Conservation (phyloP, 164 flowering plant species). For the Aristolochia fimbriata region DNA sequence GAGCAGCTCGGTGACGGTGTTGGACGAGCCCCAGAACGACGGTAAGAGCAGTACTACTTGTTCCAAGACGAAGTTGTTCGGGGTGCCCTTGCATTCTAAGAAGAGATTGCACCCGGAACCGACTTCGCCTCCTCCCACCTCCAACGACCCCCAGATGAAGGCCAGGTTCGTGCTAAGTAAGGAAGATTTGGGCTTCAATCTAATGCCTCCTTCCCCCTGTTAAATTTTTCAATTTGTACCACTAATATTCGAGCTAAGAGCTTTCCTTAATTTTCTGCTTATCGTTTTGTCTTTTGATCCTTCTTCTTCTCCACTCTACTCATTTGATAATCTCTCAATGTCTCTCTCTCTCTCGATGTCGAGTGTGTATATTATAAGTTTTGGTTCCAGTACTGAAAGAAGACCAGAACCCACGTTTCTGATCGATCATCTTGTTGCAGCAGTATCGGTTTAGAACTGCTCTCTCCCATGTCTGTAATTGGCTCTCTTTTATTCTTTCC, state of each 20-base stretch:
- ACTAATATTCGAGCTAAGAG: slow-evolving; percentile 1
- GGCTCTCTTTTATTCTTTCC: background rate
- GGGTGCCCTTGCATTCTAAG: slow-evolving; percentile 69
- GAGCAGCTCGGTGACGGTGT: slow-evolving; percentile 26
- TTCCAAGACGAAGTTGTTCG: slow-evolving; percentile 59
- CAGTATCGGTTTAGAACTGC: no score
- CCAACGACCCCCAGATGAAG: slow-evolving; percentile 31
- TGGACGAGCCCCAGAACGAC: slow-evolving; percentile 26
- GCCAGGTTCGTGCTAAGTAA: slow-evolving; percentile 43
- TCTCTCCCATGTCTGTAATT: background rate
- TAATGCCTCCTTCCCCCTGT: slow-evolving; percentile 72
- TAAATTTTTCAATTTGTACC: slow-evolving; percentile 10
- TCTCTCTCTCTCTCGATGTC: no score
- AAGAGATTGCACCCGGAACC: slow-evolving; percentile 76
- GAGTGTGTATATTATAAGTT: background rate
- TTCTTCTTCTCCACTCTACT: slow-evolving; percentile 8
- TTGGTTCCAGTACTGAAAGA: slow-evolving; percentile 4
- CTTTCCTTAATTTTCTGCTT: no score
- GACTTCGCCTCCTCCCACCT: slow-evolving; percentile 7
- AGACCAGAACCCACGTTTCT: no score
- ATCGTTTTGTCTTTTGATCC: background rate
- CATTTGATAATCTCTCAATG: background rate
- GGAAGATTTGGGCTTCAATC: slow-evolving; percentile 77
- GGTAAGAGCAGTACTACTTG: background rate
- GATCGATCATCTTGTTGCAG: no score